Base-by-base conservation (phyloP, 2,329 filamentous ascomycete species). In the Fusarium stilboides region DNA sequence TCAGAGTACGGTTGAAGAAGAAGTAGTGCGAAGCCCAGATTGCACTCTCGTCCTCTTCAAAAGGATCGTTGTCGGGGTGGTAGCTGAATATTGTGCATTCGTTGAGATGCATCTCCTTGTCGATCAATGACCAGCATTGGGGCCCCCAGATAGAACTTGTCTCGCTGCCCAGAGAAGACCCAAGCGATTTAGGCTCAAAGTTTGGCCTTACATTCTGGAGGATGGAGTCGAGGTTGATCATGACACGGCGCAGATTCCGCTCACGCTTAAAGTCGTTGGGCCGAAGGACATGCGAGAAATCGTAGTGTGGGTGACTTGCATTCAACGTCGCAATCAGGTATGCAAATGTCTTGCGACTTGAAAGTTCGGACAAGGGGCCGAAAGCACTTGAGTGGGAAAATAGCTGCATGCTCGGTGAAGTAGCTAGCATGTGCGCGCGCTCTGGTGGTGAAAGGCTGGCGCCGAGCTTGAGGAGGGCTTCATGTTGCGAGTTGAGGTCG, bases 21-120 rank as follows among this genome's bases (percentile, higher is more conserved):
- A 99, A 97, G 80, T 97, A 98, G 79, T 98, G 94, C 67, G 94
- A 86, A 50, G 93, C 94, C 95, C 95, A 99, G 67, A 99, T 94
- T 12, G 94, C 92, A 65, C 93, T 93, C 76, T 98, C 94, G 65
- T 97, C 94, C 68, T 94, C 94, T 73, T 94, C 92, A 74, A 97
- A 97, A 0, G 94, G 94, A 76, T 97, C 94, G 65, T 94, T 93
- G 40, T 94, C 91, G 0, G 96, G 96, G 52, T 92, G 89, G 81
- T 97, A 99, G 57, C 91, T 92, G 79, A 97, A 98, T 66, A 95
- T 89, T 57, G 91, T 91, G 81, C 96, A 99, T 72, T 97, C 91
- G 71, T 92, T 91, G 43, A 98, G 86, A 50, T 89, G 89, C 94
- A 99, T 98, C 80, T 98, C 94, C 77, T 96, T 94, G 77, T 99